Percentiles rank a stretch among this genome's conserved stretches.
Evolutionary conservation across 2,329 filamentous ascomycete genomes (phyloP).

Genomic region (Diaporthe amygdali): DNA sequence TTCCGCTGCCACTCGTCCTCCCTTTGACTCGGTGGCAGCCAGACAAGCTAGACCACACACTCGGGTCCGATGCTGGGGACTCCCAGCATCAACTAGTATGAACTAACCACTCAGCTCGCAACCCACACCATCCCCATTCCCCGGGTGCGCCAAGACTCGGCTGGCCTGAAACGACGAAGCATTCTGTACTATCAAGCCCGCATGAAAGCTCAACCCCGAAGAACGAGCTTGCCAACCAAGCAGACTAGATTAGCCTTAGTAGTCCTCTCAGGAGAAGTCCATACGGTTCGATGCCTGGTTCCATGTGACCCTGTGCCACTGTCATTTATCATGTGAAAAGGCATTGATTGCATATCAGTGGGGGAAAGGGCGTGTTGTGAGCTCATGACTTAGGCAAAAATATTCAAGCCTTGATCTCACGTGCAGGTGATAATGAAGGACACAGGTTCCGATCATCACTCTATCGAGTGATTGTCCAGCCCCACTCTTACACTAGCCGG

Average conservation of each 20-base stretch:
- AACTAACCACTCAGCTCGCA: neutral
- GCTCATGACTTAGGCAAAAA: neutral
- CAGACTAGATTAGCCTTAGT: neutral
- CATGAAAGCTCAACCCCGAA: neutral
- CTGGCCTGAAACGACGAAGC: conserved; percentile 8
- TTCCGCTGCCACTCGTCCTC: neutral
- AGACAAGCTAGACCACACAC: too few relatives aligned
- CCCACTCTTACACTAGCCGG: too few relatives aligned
- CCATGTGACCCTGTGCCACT: neutral
- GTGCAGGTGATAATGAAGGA: too few relatives aligned
- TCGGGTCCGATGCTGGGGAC: neutral
- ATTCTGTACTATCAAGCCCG: neutral
- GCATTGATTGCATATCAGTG: neutral
- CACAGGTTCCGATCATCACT: too few relatives aligned
- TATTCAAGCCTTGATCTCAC: too few relatives aligned
- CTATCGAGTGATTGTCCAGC: too few relatives aligned
- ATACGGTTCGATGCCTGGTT: neutral
- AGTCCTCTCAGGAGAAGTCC: neutral
- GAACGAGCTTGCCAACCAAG: neutral
- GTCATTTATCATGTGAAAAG: neutral
- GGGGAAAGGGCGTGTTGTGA: neutral
- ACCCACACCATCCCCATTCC: neutral
- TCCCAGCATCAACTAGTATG: neutral
- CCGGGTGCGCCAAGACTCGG: neutral
- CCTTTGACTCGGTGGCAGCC: too few relatives aligned